Evolutionary conservation across 257 asterid species (phyloP).

Genomic region (Oldenlandia corymbosa): DNA sequence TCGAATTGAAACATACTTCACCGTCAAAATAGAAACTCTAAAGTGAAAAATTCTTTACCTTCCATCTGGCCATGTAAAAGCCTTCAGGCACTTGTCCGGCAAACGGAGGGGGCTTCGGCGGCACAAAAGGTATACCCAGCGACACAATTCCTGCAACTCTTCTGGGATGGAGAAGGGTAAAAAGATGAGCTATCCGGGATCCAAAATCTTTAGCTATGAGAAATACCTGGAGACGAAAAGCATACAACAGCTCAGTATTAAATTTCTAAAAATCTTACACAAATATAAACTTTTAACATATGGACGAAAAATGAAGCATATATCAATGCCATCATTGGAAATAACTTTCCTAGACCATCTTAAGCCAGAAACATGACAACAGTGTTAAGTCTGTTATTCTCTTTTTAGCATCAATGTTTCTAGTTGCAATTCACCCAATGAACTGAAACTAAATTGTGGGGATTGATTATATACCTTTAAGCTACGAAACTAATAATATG

Average conservation of each 20-base stretch:
- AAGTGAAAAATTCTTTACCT: slow-evolving; percentile 15
- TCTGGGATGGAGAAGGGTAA: slow-evolving; percentile 42
- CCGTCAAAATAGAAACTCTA: neutral
- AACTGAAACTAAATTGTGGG: neutral
- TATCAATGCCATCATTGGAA: neutral
- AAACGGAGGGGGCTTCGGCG: slow-evolving; percentile 22
- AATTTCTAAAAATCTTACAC: neutral
- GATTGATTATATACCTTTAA: no score
- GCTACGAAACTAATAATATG: neutral
- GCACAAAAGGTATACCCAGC: slow-evolving; percentile 42
- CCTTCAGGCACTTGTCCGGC: slow-evolving; percentile 42
- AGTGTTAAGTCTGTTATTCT: neutral
- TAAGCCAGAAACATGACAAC: neutral
- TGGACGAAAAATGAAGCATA: neutral
- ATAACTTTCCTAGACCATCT: neutral
- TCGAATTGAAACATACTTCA: no score
- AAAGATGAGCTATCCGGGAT: slow-evolving; percentile 28
- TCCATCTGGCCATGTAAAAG: slow-evolving; percentile 52
- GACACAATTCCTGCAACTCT: slow-evolving; percentile 39
- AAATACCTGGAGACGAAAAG: slow-evolving; percentile 24
- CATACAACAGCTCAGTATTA: neutral
- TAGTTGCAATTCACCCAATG: neutral
- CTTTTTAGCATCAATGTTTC: neutral
- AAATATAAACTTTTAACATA: neutral
- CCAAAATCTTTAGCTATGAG: slow-evolving; percentile 51